These are phyloP conservation scores for Nicotiana paniculata DNA, from an alignment of 257 asterid species.

Conservation along the genomic window DNA sequence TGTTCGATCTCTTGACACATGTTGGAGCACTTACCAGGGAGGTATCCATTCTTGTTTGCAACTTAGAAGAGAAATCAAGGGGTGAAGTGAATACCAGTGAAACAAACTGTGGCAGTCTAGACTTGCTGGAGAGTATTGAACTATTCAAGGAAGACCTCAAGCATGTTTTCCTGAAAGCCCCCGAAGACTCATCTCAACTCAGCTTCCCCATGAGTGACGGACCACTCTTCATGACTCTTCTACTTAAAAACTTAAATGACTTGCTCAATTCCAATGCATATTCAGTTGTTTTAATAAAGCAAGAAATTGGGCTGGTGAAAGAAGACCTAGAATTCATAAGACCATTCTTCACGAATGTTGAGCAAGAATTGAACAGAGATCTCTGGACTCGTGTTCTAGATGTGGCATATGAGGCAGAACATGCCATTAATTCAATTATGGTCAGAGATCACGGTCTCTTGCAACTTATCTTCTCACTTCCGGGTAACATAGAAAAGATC, in stretches of 20 bases:
- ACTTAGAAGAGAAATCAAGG: not conserved
- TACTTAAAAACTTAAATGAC: not conserved
- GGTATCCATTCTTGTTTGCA: not conserved
- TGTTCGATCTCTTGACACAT: not conserved
- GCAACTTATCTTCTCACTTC: not conserved
- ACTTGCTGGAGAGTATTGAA: not conserved
- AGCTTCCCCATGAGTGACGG: not conserved
- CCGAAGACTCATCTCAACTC: not conserved
- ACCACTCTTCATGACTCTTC: not conserved
- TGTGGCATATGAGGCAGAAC: not conserved
- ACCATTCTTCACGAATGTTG: not conserved
- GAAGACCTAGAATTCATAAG: not conserved
- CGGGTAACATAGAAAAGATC: not conserved
- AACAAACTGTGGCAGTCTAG: not conserved
- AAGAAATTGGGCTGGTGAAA: not conserved
- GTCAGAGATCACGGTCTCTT: not conserved
- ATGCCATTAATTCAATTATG: not conserved
- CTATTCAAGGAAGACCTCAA: not conserved
- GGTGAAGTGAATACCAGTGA: not conserved
- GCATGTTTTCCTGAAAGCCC: not conserved
- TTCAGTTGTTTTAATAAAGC: not conserved
- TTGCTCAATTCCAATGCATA: not conserved
- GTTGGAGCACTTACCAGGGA: not conserved
- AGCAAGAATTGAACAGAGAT: not conserved
- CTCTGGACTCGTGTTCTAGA: not conserved